Evolutionary conservation across 1,139 yeast genomes (phyloP).

Genomic region (Geotrichum klebahnii): DNA sequence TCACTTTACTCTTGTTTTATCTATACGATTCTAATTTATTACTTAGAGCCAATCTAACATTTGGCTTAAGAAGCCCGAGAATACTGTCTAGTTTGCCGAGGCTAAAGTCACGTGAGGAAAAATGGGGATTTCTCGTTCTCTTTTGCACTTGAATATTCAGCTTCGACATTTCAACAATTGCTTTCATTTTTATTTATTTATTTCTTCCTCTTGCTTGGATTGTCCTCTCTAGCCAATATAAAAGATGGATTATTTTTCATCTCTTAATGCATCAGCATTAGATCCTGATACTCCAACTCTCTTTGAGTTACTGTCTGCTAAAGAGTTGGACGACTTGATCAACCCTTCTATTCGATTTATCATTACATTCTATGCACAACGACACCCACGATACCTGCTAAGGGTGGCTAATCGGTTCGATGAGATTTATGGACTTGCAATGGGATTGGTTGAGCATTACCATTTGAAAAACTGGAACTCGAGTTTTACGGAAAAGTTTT

Average conservation of each 20-base stretch:
- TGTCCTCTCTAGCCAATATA: too few species aligned
- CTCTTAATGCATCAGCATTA: slow-evolving; percentile 68
- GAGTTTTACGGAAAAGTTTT: slow-evolving; percentile 85
- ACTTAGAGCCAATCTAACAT: too few species aligned
- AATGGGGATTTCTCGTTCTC: too few species aligned
- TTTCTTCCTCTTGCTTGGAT: too few species aligned
- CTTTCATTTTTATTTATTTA: too few species aligned
- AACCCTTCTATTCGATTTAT: slow-evolving; percentile 82
- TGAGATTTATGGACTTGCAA: slow-evolving; percentile 59
- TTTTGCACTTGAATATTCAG: too few species aligned
- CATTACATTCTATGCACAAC: slow-evolving; percentile 73
- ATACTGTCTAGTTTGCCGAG: too few species aligned
- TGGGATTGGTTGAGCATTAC: slow-evolving; percentile 70
- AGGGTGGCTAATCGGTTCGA: slow-evolving; percentile 67
- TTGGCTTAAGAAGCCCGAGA: too few species aligned
- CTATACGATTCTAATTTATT: too few species aligned
- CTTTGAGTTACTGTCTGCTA: slow-evolving; percentile 76
- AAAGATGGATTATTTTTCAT: slow-evolving; percentile 87
- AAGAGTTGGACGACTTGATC: slow-evolving; percentile 69
- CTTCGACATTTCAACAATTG: too few species aligned
- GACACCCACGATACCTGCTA: slow-evolving; percentile 67
- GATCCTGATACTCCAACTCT: slow-evolving; percentile 76
- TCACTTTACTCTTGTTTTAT: too few species aligned
- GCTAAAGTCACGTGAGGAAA: too few species aligned
- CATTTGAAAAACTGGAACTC: slow-evolving; percentile 75